Evolutionary conservation across 2,329 filamentous ascomycete genomes (phyloP).

Genomic region (Endoconidiophora laricicola): DNA sequence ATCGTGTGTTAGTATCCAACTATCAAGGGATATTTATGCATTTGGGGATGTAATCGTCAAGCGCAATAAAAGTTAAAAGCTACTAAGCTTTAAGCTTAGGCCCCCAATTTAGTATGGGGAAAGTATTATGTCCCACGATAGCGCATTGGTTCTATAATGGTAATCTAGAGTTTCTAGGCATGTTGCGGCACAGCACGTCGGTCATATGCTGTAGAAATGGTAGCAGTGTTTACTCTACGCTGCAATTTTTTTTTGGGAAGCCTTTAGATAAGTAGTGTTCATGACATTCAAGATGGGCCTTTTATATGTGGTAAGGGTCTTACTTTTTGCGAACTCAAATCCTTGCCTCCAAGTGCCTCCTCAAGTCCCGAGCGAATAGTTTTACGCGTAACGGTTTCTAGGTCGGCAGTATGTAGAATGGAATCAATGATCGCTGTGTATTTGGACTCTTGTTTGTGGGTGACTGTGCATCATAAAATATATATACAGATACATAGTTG

Average conservation of each 20-base stretch:
- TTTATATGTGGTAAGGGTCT: conserved; percentile 4
- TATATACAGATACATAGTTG: not conserved
- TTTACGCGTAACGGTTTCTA: conserved; percentile 47
- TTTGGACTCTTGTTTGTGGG: conserved; percentile 29
- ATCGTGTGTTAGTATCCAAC: not conserved
- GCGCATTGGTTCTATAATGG: no score
- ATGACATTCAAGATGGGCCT: not conserved
- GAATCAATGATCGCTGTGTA: conserved; percentile 44
- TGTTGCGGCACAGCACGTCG: no score
- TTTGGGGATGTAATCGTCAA: no score
- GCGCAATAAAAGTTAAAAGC: no score
- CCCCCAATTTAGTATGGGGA: no score
- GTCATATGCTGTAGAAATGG: no score
- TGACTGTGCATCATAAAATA: conserved; percentile 23
- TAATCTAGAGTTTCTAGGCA: no score
- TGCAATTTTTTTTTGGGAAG: no score
- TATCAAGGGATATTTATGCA: not conserved
- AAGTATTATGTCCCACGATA: no score
- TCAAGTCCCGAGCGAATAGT: conserved; percentile 43
- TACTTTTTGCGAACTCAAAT: conserved; percentile 44
- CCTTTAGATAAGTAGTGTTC: not conserved
- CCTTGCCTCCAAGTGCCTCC: conserved; percentile 35
- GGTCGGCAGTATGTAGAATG: conserved; percentile 40
- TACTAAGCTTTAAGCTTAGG: no score
- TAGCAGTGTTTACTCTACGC: no score